Evolutionary conservation across 164 flowering plant genomes (phyloP), one percentile per base, ranked within the genome.

Genomic region (Umbellularia californica): DNA sequence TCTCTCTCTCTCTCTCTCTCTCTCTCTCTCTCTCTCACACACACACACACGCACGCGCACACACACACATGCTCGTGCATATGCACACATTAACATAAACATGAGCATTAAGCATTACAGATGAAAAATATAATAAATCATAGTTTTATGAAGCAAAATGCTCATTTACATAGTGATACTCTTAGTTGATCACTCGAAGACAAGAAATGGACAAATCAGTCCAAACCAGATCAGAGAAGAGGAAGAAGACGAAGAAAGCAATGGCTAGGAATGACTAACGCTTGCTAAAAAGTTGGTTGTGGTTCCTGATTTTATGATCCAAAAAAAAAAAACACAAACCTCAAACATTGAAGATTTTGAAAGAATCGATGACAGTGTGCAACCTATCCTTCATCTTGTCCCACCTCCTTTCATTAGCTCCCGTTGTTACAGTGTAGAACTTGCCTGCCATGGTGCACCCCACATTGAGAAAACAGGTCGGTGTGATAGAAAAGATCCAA

Each of bases 331-430:
- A n/a, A 3, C 47, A 6, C 47, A 35, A 14, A 55, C 64, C 50
- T 80, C 81, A 77, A 23, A 85, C 86, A 65, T 83, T 88, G 85
- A 80, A 85, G 68, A 93, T 79, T 81, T 86, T 81, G 82, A 95
- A 93, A 75, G 99, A 95, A 77, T 95, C 96, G 2, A 90, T 76
- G 12, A 95, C 90, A 3, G 89, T 83, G 68, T 84, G 82, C 84
- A 95, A 77, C 78, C 84, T 89, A 52, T 95, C 99, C 83, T 95
- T 93, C 98, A 95, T 93, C 85, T 95, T 95, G 62, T 66, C 92
- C 98, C 98, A 95, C 75, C 97, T 89, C 84, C 97, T 92, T 82
- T 93, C 94, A 65, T 95, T 95, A 14, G 99, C 89, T 52, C 99
- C 99, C 1, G 99, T 95, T 23, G 99, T 93, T 85, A 93, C 75